Conservation (phyloP, 371 early-diverging fungal genomes). For the Syncephalastrum contaminatum region DNA sequence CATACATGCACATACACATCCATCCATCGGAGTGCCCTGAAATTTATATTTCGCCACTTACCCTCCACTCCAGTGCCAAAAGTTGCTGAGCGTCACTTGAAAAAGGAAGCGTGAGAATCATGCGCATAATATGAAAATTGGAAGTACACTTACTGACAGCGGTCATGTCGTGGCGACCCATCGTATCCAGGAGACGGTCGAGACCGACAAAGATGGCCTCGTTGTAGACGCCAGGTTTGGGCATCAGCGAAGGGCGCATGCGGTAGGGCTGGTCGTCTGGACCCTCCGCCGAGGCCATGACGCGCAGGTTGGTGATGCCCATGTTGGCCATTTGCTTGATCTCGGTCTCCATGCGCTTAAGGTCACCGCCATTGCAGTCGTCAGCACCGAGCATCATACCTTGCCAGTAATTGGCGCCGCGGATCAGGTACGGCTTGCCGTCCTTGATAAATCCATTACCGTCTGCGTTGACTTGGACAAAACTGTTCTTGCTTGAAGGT, state of each 20-base stretch:
- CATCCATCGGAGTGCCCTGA: too few species aligned
- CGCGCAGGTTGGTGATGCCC: conserved; percentile 63
- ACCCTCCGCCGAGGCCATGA: conserved; percentile 67
- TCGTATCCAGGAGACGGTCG: conserved; percentile 50
- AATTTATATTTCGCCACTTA: conserved; percentile 5
- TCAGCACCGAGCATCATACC: conserved; percentile 66
- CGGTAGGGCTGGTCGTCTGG: conserved; percentile 62
- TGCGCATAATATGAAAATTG: not conserved
- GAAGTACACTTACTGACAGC: conserved; percentile 39
- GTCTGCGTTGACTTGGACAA: conserved; percentile 20
- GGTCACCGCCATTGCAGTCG: conserved; percentile 42
- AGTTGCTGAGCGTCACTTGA: conserved; percentile 51
- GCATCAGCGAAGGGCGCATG: conserved; percentile 60
- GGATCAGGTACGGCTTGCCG: conserved; percentile 34
- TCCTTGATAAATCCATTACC: conserved; percentile 24
- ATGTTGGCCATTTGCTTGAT: conserved; percentile 39
- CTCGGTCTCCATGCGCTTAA: conserved; percentile 49
- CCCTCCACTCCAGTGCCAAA: conserved; percentile 70
- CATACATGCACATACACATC: not conserved
- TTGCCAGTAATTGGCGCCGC: conserved; percentile 74
- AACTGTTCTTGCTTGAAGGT: conserved; percentile 3
- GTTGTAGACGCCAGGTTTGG: conserved; percentile 53
- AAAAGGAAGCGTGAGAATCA: not conserved
- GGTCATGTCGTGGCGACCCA: conserved; percentile 49
- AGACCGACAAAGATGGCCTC: conserved; percentile 50